phyloP scores from a whole-genome alignment of 805 yeast species.

The Monosporozyma unispora region DNA sequence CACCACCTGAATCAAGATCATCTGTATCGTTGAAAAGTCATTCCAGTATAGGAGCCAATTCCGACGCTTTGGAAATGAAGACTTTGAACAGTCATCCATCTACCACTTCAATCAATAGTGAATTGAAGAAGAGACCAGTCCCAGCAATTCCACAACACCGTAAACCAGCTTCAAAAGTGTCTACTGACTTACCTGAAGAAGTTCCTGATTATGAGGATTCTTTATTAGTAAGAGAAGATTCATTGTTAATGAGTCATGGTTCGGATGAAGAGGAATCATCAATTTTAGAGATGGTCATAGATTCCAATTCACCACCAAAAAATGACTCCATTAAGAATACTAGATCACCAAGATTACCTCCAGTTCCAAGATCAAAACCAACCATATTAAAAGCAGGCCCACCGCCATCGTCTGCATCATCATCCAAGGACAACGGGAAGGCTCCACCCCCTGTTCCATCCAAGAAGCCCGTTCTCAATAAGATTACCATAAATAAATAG shows the following conservation, averaged over 20 bases:
- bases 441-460: conserved; percentile 24
- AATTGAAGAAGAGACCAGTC: background rate
- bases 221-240: background rate
- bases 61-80: background rate
- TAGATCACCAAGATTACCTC: background rate
- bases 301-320: conserved; percentile 1
- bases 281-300: conserved; percentile 4
- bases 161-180: background rate
- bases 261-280: background rate
- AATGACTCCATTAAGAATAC: background rate
- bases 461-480: conserved; percentile 20
- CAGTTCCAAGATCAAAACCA: background rate
- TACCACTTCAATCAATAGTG: background rate
- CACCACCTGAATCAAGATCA: conserved; percentile 6
- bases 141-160: conserved; percentile 2
- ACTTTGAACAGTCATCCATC: background rate
- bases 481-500: conserved; percentile 4
- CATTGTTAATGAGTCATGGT: background rate
- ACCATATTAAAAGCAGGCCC: background rate
- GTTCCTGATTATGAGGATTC: background rate
- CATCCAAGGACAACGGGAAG: conserved; percentile 7
- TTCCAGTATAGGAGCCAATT: background rate
- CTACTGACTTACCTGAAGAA: background rate
- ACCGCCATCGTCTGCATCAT: background rate
- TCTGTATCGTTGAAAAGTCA: background rate